Evolutionary conservation across 2,329 filamentous ascomycete species (phyloP), one percentile per base, ranked within the genome.

Genomic region (Exophiala spinifera): DNA sequence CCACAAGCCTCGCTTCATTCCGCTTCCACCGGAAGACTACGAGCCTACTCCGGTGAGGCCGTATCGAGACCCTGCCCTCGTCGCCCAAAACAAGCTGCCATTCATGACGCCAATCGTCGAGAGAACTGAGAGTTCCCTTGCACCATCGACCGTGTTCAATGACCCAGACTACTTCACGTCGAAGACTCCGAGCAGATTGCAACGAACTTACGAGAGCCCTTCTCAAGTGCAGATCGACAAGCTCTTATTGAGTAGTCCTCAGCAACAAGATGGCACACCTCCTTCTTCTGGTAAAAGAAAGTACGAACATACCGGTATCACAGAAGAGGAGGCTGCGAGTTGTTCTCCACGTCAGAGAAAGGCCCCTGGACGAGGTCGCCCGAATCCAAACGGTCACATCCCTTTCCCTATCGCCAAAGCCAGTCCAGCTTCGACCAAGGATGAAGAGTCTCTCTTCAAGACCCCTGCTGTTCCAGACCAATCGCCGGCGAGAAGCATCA

Each of bases 101-200:
- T 99, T 97, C 70, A 97, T 99, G 94, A 99, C 94, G 0, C 94
- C 94, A 1, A 99, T 99, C 62, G 92, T 94, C 1, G 94, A 99
- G 71, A 86, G 90, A 64, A 99, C 94, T 0, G 94, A 99, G 71
- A 88, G 86, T 10, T 96, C 91, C 0, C 74, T 97, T 4, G 86
- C 86, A 33, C 73, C 86, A 39, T 80, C 82, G 3, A 84, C 81
- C 23, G 79, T 82, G 49, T 72, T 78, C 61, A 67, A 77, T 51
- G 79, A 80, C 63, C 80, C 81, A 69, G 79, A 80, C 61, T 80
- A 80, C 69, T 76, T 84, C 65, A 79, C 79, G 49, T 79, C 83
- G 46, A 95, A 94, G 72, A 95, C 90, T 3, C 91, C 91, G 14
- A 90, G 84, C 63, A 86, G 85, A 64, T 80, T 72, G 19, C 31